Evolutionary conservation across 768 basidiomycete species (phyloP), one percentile per base, ranked within the genome.

Genomic region (Tylopilus intermedius): DNA sequence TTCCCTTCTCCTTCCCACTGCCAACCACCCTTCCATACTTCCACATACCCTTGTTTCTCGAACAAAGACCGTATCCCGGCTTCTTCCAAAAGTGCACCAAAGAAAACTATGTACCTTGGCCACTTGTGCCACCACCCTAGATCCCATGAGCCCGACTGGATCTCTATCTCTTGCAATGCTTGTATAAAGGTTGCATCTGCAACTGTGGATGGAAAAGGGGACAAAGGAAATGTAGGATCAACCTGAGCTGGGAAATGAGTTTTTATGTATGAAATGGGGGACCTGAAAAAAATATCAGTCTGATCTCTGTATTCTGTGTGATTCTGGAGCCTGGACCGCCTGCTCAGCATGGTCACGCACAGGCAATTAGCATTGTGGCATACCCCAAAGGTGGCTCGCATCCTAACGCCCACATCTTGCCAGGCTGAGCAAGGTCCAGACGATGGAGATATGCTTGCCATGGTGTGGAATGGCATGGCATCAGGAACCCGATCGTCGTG

Each of bases 401-500:
- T 5, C 89, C 87, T 22, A 99, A 66, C 21, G 88, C 81, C 93
- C 94, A 98, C 61, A 86, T 72, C 48, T 73, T 70, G 8, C 80
- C 80, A 2, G 58, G 58, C 11, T 72, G 64, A 21, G 79, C 81
- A 8, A 91, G 76, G 45, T 86, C 77, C 24, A 74, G 71, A 18
- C 82, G 75, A 66, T 98, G 96, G 8, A 98, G 66, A 67, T 93
- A 86, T 2, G 92, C 83, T 63, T 91, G 88, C 72, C 90, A 93
- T 5, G 95, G 95, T 1, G 90, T 91, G 21, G 94, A 96, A 71
- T 99, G 95, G 58, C 96, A 99, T 9, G 96, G 95, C 90, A 93
- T 94, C 21, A 97, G 70, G 61, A 92, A 84, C 1, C 90, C 92
- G 21, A 95, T 71, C 18, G 78, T 74, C 4, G 76, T 76, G 24